Conservation (phyloP, 2,329 filamentous ascomycete species). For the Aspergillaceae sp. region DNA sequence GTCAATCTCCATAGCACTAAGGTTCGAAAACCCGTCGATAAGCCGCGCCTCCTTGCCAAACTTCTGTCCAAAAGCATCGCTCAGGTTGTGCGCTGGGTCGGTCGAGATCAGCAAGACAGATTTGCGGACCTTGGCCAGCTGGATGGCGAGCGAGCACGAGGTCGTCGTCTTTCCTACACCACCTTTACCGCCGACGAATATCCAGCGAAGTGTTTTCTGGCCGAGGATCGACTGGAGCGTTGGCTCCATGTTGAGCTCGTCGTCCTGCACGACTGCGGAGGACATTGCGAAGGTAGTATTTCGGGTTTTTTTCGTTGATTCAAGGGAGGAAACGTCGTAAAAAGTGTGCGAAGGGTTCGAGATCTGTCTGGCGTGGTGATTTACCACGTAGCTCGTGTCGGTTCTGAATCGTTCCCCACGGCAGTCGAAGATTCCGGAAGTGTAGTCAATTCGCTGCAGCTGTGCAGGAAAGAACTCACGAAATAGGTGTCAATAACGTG, state of each 20-base stretch:
- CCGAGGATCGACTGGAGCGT: conserved; percentile 90
- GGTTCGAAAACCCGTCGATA: conserved; percentile 82
- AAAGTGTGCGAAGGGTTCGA: conserved; percentile 2
- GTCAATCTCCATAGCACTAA: conserved; percentile 98
- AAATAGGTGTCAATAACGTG: not conserved
- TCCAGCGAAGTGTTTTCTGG: conserved; percentile 93
- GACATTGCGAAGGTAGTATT: conserved; percentile 14
- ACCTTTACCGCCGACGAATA: conserved; percentile 97
- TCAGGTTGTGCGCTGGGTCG: conserved; percentile 95
- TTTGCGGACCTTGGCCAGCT: conserved; percentile 89
- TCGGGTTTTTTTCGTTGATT: conserved; percentile 1
- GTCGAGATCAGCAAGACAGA: conserved; percentile 97
- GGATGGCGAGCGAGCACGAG: conserved; percentile 94
- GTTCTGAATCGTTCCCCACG: conserved; percentile 4
- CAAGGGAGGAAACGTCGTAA: conserved; percentile 2
- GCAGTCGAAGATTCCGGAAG: conserved; percentile 27
- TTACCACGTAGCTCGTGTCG: not conserved
- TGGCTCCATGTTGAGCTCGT: conserved; percentile 71
- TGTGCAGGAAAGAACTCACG: not conserved
- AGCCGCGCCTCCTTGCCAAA: conserved; percentile 97
- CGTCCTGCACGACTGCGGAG: conserved; percentile 38
- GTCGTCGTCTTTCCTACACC: conserved; percentile 99
- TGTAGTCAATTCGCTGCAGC: not conserved
- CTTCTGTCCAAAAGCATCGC: conserved; percentile 96
- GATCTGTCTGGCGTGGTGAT: no score